Conservation (phyloP, 1,284 basidiomycete species). For the Cutaneotrichosporon cutaneum region DNA sequence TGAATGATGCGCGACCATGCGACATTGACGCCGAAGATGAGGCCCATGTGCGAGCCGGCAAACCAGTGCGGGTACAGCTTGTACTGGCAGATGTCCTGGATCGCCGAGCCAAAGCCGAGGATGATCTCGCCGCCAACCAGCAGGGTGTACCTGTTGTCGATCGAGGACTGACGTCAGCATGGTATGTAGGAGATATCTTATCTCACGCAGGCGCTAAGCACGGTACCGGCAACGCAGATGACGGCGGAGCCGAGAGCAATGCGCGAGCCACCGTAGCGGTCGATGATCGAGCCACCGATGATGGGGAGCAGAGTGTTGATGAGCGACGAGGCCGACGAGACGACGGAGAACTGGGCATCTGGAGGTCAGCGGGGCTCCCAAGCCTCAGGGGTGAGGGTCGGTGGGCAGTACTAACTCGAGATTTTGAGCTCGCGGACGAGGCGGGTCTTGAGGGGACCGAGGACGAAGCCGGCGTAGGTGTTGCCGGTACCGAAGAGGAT, state of each 20-base stretch:
- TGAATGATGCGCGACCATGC: conserved; percentile 41
- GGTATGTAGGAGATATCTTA: conserved; percentile 25
- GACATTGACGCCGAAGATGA: conserved; percentile 41
- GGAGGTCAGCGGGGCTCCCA: neutral
- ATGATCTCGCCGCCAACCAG: conserved; percentile 38
- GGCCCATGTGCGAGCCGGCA: conserved; percentile 34
- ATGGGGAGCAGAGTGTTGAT: conserved; percentile 54
- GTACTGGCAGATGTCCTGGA: conserved; percentile 32
- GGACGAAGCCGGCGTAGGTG: conserved; percentile 32
- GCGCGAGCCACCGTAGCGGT: conserved; percentile 48
- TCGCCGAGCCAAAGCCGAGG: conserved; percentile 37
- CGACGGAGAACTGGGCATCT: conserved; percentile 49
- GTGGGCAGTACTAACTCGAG: conserved; percentile 37
- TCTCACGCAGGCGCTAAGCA: conserved; percentile 23
- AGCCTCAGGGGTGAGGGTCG: neutral
- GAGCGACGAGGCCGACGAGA: conserved; percentile 49
- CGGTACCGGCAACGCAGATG: conserved; percentile 7
- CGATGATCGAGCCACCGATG: conserved; percentile 53
- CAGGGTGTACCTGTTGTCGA: conserved; percentile 29
- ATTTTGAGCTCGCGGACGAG: conserved; percentile 44
- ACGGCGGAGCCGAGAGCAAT: conserved; percentile 6
- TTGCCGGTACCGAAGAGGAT: conserved; percentile 42
- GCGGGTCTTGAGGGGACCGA: conserved; percentile 50
- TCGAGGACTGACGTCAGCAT: conserved; percentile 23
- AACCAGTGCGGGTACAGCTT: conserved; percentile 50